phyloP scores from a whole-genome alignment of 306 rosid species.

The Chamaecrista fasciculata region DNA sequence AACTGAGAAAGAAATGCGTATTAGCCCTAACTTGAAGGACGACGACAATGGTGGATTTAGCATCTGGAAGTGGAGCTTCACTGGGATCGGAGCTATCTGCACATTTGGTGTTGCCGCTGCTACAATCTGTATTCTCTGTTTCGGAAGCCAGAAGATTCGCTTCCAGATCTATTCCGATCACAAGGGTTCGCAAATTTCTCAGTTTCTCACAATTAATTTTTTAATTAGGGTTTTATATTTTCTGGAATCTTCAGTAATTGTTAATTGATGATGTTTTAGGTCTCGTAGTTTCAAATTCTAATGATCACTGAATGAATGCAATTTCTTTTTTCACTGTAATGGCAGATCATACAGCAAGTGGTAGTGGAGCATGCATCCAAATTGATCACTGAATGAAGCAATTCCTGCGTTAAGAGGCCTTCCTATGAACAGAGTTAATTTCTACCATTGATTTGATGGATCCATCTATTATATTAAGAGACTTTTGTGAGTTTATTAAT shows the following conservation, averaged over 20 bases:
- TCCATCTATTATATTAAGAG: too few species aligned
- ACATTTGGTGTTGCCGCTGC: constrained; percentile 88
- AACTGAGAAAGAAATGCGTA: constrained; percentile 29
- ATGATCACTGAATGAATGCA: too few species aligned
- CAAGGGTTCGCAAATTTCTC: constrained; percentile 56
- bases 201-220: too few species aligned
- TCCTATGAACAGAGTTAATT: constrained; percentile 59
- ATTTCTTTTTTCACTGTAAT: constrained; percentile 11
- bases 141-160: constrained; percentile 59
- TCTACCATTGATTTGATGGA: too few species aligned
- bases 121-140: constrained; percentile 58
- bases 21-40: constrained; percentile 6
- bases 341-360: constrained; percentile 64
- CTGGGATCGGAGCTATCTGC: constrained; percentile 87
- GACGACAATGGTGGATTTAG: constrained; percentile 34
- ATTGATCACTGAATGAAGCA: constrained; percentile 69
- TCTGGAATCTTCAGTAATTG: too few species aligned
- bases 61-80: constrained; percentile 65
- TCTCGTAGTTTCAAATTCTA: too few species aligned
- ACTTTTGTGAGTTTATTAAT: background rate
- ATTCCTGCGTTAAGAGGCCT: constrained; percentile 57
- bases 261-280: too few species aligned
- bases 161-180: constrained; percentile 67
- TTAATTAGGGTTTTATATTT: too few species aligned
- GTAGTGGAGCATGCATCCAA: constrained; percentile 56